phyloP scores from a whole-genome alignment of 1,284 basidiomycete species.

The Fomitopsis betulina region DNA sequence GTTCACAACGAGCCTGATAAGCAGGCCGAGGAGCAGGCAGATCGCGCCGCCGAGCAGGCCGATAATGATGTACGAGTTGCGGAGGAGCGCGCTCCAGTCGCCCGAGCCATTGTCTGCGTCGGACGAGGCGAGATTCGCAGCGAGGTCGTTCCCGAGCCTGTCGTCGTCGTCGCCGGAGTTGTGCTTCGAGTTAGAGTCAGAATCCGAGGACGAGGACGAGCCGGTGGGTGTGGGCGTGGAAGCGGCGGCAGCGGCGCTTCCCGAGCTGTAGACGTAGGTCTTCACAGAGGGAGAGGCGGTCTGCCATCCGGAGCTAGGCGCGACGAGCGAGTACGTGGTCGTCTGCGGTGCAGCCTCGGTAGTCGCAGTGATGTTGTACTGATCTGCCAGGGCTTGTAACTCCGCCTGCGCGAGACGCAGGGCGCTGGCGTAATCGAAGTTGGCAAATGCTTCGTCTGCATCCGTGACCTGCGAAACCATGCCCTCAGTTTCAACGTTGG shows the following conservation, averaged over 20 bases:
- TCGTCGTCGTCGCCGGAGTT: neutral
- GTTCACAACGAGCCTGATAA: neutral
- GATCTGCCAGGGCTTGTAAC: neutral
- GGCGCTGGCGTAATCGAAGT: conserved; percentile 7
- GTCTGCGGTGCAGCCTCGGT: conserved; percentile 2
- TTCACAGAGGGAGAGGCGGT: neutral
- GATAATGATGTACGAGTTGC: conserved; percentile 17
- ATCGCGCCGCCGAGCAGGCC: conserved; percentile 11
- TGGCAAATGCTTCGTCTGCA: conserved; percentile 6
- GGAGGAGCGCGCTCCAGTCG: conserved; percentile 10
- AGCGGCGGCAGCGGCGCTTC: neutral
- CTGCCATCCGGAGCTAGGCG: neutral
- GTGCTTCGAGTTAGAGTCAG: too few species aligned
- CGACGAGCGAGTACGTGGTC: conserved; percentile 1
- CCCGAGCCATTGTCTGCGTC: neutral
- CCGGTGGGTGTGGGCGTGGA: neutral
- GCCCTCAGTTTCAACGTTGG: neutral
- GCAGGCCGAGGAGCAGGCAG: conserved; percentile 11
- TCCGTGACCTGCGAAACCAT: conserved; percentile 5
- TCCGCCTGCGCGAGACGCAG: conserved; percentile 4
- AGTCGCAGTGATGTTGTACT: neutral
- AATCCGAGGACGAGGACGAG: neutral
- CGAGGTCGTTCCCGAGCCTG: conserved; percentile 1
- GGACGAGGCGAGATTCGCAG: neutral
- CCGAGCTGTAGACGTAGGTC: neutral